Evolutionary conservation across 2,329 filamentous ascomycete genomes (phyloP).

Genomic region (Coniochaeta sp.): DNA sequence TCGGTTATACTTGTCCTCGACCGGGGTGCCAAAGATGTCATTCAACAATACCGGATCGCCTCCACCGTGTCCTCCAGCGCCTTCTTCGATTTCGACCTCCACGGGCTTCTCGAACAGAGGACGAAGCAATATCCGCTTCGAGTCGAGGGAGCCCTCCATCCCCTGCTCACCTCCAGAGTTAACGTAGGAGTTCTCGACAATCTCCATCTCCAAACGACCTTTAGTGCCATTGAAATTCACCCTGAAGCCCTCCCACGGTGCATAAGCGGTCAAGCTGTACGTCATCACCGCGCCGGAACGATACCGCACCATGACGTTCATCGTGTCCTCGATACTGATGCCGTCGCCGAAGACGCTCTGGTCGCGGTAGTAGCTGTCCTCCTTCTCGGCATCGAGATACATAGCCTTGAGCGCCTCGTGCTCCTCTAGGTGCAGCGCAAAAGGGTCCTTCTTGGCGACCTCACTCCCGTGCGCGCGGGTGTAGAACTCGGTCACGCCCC

Average conservation of each 20-base stretch:
- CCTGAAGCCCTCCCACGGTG: slow-evolving; percentile 54
- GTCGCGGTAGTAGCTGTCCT: slow-evolving; percentile 54
- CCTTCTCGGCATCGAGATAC: slow-evolving; percentile 56
- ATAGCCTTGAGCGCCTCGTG: slow-evolving; percentile 47
- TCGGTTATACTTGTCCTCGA: slow-evolving; percentile 42
- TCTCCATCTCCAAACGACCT: slow-evolving; percentile 51
- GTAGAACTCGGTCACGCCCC: slow-evolving; percentile 45
- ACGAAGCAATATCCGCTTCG: slow-evolving; percentile 38
- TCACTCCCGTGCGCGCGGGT: slow-evolving; percentile 41
- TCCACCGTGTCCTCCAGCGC: slow-evolving; percentile 50
- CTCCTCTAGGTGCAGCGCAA: slow-evolving; percentile 47
- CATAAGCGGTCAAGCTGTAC: slow-evolving; percentile 52
- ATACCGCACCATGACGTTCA: slow-evolving; percentile 53
- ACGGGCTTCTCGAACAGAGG: slow-evolving; percentile 49
- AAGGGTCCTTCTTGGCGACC: slow-evolving; percentile 44
- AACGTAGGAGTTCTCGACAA: slow-evolving; percentile 55
- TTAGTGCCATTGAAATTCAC: slow-evolving; percentile 51
- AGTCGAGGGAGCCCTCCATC: slow-evolving; percentile 44
- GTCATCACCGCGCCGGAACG: slow-evolving; percentile 48
- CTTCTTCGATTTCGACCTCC: slow-evolving; percentile 44
- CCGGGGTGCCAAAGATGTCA: slow-evolving; percentile 47
- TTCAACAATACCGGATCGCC: slow-evolving; percentile 49
- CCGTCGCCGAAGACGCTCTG: slow-evolving; percentile 57
- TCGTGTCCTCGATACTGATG: slow-evolving; percentile 58
- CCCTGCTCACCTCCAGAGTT: slow-evolving; percentile 53